Conservation (phyloP, 345 rosid genomes). For the Euphorbia pulcherrima region DNA sequence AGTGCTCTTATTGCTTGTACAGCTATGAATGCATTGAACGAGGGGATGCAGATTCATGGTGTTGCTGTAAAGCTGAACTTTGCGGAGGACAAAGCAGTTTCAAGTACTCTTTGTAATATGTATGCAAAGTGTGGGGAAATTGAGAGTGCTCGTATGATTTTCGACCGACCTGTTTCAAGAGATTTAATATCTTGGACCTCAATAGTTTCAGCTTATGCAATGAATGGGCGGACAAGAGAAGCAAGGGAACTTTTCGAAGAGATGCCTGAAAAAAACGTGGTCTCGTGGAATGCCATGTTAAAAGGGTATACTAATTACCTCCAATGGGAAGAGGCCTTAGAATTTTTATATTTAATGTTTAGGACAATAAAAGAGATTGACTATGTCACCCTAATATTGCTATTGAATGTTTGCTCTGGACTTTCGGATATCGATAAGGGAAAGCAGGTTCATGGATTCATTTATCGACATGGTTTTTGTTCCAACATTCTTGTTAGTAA, state of each 20-base stretch:
- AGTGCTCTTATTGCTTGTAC: slow-evolving; percentile 78
- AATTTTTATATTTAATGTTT: slow-evolving; percentile 49
- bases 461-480: slow-evolving; percentile 49
- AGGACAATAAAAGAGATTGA: slow-evolving; percentile 47
- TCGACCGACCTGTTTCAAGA: slow-evolving; percentile 48
- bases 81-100: slow-evolving; percentile 50
- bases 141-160: slow-evolving; percentile 54
- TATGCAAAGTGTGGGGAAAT: slow-evolving; percentile 60
- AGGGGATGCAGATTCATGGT: slow-evolving; percentile 75
- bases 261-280: slow-evolving; percentile 68
- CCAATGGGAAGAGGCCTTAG: slow-evolving; percentile 64
- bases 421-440: slow-evolving; percentile 66
- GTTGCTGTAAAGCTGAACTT: slow-evolving; percentile 40
- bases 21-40: slow-evolving; percentile 35
- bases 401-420: slow-evolving; percentile 63
- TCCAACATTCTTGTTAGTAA: slow-evolving; percentile 55
- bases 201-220: slow-evolving; percentile 61
- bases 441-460: slow-evolving; percentile 69
- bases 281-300: slow-evolving; percentile 86
- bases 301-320: slow-evolving; percentile 54
- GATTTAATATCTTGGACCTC: slow-evolving; percentile 71
- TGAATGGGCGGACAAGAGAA: slow-evolving; percentile 49
- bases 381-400: slow-evolving; percentile 52
- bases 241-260: slow-evolving; percentile 67
- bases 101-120: slow-evolving; percentile 60